phyloP scores from a whole-genome alignment of 2,329 filamentous ascomycete species.

The Trichoderma sp. region DNA sequence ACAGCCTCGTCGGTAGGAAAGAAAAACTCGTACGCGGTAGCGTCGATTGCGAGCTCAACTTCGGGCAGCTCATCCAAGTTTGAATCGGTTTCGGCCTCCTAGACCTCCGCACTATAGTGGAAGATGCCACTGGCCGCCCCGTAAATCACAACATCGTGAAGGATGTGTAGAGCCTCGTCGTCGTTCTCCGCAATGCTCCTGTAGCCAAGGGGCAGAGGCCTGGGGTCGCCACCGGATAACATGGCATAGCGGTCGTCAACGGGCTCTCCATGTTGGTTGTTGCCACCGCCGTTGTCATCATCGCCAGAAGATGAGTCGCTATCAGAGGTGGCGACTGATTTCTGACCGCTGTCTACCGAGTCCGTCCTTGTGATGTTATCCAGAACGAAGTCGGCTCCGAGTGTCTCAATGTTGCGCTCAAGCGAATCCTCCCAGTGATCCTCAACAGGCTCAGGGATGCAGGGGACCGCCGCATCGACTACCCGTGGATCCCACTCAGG shows the following conservation, averaged over 20 bases:
- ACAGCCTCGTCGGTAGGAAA: conserved; percentile 30
- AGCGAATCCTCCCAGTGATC: neutral
- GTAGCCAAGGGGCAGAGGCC: conserved; percentile 24
- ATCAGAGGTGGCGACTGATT: neutral
- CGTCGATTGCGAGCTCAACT: conserved; percentile 37
- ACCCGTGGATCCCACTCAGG: conserved; percentile 33
- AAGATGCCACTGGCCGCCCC: conserved; percentile 9
- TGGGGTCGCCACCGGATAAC: conserved; percentile 30
- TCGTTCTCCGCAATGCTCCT: conserved; percentile 23
- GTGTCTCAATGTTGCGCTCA: neutral
- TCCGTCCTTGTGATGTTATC: too few relatives aligned
- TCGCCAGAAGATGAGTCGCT: conserved; percentile 7
- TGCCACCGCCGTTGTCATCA: neutral
- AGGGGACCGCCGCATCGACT: neutral
- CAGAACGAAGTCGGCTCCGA: neutral
- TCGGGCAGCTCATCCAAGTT: conserved; percentile 34
- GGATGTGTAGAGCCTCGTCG: conserved; percentile 30
- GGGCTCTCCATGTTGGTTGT: neutral
- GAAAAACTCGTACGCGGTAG: conserved; percentile 32
- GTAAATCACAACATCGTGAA: conserved; percentile 35
- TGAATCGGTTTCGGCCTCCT: conserved; percentile 33
- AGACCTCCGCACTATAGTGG: conserved; percentile 37
- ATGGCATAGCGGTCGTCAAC: conserved; percentile 27
- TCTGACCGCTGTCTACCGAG: neutral
- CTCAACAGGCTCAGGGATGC: neutral